A percentile compares a stretch with the other conserved stretches of the same genome.
These are phyloP conservation scores for Vachellia collinsii DNA, from an alignment of 306 rosid species.

Conservation along the genomic window DNA sequence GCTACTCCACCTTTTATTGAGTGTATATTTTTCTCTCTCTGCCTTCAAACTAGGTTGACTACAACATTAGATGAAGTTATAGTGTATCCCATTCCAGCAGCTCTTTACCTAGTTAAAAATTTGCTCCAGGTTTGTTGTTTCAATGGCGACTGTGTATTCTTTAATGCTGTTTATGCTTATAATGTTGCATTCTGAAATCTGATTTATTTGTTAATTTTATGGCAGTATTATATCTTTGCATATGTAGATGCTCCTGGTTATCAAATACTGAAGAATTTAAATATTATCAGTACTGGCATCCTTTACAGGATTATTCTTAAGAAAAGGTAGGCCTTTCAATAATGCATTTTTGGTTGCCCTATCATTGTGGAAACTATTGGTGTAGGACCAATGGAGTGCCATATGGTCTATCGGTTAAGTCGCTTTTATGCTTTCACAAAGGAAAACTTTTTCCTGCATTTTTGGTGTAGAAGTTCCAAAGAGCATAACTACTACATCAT, in stretches of 20 bases:
- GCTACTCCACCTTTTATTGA: background rate
- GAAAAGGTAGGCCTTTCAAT: constrained; percentile 54
- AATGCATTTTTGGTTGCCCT: constrained; percentile 16
- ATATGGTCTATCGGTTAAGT: constrained; percentile 16
- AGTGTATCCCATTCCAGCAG: constrained; percentile 92
- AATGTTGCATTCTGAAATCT: constrained; percentile 33
- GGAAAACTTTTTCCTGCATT: constrained; percentile 12
- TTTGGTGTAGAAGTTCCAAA: constrained; percentile 7
- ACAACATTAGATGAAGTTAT: constrained; percentile 85
- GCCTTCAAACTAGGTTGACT: constrained; percentile 64
- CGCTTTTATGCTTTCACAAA: constrained; percentile 17
- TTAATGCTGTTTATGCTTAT: constrained; percentile 16
- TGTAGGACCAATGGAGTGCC: constrained; percentile 15
- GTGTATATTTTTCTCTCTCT: constrained; percentile 2
- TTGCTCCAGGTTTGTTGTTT: constrained; percentile 81
- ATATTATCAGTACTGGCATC: constrained; percentile 90
- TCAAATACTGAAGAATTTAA: constrained; percentile 89
- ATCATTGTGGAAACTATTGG: constrained; percentile 29
- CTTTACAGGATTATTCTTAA: constrained; percentile 92
- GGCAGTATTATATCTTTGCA: constrained; percentile 96
- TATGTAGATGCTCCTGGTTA: constrained; percentile 98
- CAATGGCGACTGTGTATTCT: constrained; percentile 12
- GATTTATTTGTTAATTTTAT: constrained; percentile 35
- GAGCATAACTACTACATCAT: constrained; percentile 9
- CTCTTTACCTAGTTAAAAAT: constrained; percentile 87